phyloP scores from a whole-genome alignment of 164 flowering plant genomes.

The Vitis vinifera region DNA sequence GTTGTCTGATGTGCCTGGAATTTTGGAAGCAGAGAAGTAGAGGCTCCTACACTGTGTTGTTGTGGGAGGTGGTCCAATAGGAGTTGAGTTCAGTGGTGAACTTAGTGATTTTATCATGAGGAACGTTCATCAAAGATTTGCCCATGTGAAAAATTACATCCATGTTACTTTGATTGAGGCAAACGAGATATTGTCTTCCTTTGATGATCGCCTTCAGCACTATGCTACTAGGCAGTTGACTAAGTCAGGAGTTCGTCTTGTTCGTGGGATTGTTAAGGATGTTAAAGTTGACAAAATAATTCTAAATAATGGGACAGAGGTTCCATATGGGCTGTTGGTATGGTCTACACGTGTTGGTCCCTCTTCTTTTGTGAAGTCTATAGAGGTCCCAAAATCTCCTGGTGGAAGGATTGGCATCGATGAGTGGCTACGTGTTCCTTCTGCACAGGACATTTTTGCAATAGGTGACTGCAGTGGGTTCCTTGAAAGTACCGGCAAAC shows the following conservation, averaged over 20 bases:
- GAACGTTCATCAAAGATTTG: conserved; percentile 87
- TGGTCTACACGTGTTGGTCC: conserved; percentile 99
- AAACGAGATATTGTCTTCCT: conserved; percentile 91
- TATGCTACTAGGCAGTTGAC: conserved; percentile 85
- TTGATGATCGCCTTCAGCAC: conserved; percentile 88
- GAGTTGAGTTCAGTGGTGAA: conserved; percentile 99
- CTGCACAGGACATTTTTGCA: conserved; percentile 77
- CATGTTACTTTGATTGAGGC: conserved; percentile 97
- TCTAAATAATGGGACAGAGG: conserved; percentile 87
- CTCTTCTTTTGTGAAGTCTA: conserved; percentile 58
- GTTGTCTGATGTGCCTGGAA: conserved; percentile 94
- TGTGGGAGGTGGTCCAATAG: conserved; percentile 99
- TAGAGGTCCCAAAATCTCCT: conserved; percentile 72
- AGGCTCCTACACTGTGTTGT: conserved; percentile 94
- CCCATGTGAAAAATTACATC: conserved; percentile 90
- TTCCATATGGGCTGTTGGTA: conserved; percentile 91
- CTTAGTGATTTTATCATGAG: conserved; percentile 91
- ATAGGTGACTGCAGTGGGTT: conserved; percentile 96
- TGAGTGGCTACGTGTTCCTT: conserved; percentile 92
- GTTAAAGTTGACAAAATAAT: conserved; percentile 72
- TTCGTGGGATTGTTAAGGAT: conserved; percentile 90
- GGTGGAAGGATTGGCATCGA: conserved; percentile 98
- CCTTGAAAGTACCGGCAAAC: conserved; percentile 86
- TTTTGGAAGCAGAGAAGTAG: conserved; percentile 73
- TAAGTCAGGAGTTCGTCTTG: conserved; percentile 97